Percentiles rank a stretch among this genome's conserved stretches.
Conservation (phyloP, 2,329 filamentous ascomycete species). For the Talaromyces sp. region DNA sequence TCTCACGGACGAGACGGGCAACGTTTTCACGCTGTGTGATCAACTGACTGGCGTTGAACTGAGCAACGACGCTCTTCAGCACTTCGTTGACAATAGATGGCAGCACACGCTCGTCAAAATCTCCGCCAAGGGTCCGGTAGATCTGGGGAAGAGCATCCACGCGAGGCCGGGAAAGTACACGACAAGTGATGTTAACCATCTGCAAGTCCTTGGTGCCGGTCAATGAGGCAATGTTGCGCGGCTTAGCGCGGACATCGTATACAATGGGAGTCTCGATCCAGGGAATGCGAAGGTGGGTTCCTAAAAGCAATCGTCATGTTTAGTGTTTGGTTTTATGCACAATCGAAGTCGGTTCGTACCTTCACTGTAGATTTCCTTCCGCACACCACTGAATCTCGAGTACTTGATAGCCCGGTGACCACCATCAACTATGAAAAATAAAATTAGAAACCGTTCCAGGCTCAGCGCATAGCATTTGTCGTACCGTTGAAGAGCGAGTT, state of each 20-base stretch:
- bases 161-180: constrained; percentile 91
- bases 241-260: constrained; percentile 97
- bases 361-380: constrained; percentile 95
- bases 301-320: constrained; percentile 46
- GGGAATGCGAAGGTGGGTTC: constrained; percentile 89
- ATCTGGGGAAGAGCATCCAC: constrained; percentile 91
- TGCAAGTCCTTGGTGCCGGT: constrained; percentile 99
- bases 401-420: constrained; percentile 99
- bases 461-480: constrained; percentile 4
- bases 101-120: constrained; percentile 96
- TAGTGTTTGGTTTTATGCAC: constrained; percentile 6
- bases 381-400: constrained; percentile 85
- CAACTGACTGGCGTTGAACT: constrained; percentile 97
- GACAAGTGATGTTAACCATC: constrained; percentile 99
- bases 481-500: constrained; percentile 71
- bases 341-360: constrained; percentile 54
- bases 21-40: constrained; percentile 99
- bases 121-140: constrained; percentile 89
- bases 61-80: constrained; percentile 95
- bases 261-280: constrained; percentile 97
- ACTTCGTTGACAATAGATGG: constrained; percentile 99
- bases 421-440: constrained; percentile 72
- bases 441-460: neutral
- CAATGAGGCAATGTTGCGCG: constrained; percentile 92
- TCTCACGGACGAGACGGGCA: constrained; percentile 85